Base-by-base conservation (phyloP, 768 basidiomycete species). In the Macrolepiota fuliginosa region DNA sequence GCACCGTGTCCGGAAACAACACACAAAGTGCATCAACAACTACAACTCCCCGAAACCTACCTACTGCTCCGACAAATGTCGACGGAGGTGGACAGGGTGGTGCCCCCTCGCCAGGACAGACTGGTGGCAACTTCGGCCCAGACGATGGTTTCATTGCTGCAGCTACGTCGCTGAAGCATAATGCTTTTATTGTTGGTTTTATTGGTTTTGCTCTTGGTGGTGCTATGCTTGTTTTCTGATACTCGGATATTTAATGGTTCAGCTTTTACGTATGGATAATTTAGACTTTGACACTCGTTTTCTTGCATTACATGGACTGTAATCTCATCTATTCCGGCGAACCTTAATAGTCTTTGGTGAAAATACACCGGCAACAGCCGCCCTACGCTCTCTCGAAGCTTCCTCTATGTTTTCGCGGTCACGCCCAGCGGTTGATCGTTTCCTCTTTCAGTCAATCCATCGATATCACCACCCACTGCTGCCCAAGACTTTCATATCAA, bases 101-200 rank as follows among this genome's bases (percentile, higher is more conserved):
- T 25, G 89, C 89, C 2, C 89, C 89, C 10, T 72, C 75, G 49
- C 90, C 89, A 25, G 89, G 89, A 22, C 72, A 76, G 52, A 64
- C 75, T 19, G 79, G 73, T 27, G 87, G 87, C 35, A 72, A 81
- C 37, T 88, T 79, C 63, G 90, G 90, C n/a, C 90, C 90, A 51
- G 78, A 79, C 51, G 89, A 92, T 67, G 71, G 77, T 56, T 91
- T 86, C 73, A 86, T 85, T 63, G 82, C 87, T 29, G 81, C 79
- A 12, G 90, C 84, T 6, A 66, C 75, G 2, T 72, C 77, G 1
- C 75, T 87, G 40, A 76, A 76, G 42, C 68, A 74, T 64, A 83
- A 82, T 62, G 73, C 79, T 4, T 62, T 81, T 13, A 60, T 82
- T 45, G 76, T 83, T 15, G 73, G 77, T 6, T 47, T 81, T 4